Evolutionary conservation across 129 eudicot species (phyloP), one percentile per base, ranked within the genome.

Genomic region (Daucus carota): DNA sequence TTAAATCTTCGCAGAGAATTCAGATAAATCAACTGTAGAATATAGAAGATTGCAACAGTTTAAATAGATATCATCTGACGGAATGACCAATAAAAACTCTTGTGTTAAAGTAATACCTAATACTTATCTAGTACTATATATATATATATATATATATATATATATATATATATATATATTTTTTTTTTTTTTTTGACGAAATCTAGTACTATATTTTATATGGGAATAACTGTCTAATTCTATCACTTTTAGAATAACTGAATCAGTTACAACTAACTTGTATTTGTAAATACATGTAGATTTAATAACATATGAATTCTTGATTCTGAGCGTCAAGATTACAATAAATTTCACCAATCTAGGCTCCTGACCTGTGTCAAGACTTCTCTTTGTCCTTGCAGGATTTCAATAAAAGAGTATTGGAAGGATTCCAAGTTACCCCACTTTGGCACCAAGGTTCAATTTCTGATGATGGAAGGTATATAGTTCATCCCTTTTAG

Each of bases 381-480:
- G 68, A 29, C 17, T 29, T 48, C 41, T 41, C 42, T 52, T 15
- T 15, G 66, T 71, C 54, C 65, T n/a, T 70, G 68, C 92, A 91
- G 97, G 97, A 89, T 65, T 94, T 94, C 83, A 82, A 89, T 79
- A 80, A 67, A 72, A 87, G 83, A 71, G 98, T 94, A 48, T 45
- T 68, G 46, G 97, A 94, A 78, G 98, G 98, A 24, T 94, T 89
- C 85, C 98, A 94, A 72, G 97, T 87, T 77, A 94, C 96, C 50
- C 98, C 98, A 82, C 82, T 94, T 66, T 94, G 98, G 98, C 82
- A 94, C 83, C 98, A 94, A 85, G 98, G 98, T 74, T 94, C 70
- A 52, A 91, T 94, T 45, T 73, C 88, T 80, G 96, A 94, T 84
- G 97, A 94, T 85, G 98, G 96, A 82, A 91, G 97, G 98, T 89